Percentiles rank a stretch among this genome's conserved stretches.
phyloP scores from a whole-genome alignment of 495 filamentous ascomycete species.

The Cudoniella acicularis region DNA sequence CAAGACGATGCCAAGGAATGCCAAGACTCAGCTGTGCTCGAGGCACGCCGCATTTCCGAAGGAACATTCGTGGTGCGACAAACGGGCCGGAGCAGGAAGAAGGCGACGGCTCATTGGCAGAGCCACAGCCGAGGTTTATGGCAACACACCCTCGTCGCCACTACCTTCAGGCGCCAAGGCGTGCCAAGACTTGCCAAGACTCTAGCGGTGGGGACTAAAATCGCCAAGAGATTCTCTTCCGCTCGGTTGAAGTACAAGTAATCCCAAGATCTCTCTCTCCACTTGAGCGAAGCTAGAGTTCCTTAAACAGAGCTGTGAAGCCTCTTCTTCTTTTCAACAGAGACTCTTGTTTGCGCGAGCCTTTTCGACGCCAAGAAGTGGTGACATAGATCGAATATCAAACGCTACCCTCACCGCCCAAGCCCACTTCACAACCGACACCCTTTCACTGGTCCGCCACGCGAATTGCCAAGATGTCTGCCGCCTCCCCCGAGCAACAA shows the following conservation, averaged over 20 bases:
- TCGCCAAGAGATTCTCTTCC: not conserved
- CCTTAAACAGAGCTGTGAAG: not conserved
- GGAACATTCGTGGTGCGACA: too few relatives aligned
- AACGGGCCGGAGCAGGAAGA: too few relatives aligned
- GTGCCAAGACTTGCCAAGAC: not conserved
- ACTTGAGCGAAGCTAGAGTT: not conserved
- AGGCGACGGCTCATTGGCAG: too few relatives aligned
- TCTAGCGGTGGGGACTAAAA: not conserved
- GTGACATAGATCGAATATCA: not conserved
- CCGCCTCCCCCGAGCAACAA: constrained; percentile 16
- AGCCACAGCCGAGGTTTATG: not conserved
- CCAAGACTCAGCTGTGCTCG: not conserved
- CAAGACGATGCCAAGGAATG: too few relatives aligned
- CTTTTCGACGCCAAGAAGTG: not conserved
- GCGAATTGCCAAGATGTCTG: constrained; percentile 11
- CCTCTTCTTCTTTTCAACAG: not conserved
- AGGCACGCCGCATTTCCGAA: not conserved
- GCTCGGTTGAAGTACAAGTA: not conserved
- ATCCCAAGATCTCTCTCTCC: not conserved
- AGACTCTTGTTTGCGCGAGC: not conserved
- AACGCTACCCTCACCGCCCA: not conserved
- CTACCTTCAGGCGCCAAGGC: not conserved
- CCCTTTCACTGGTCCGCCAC: constrained; percentile 3
- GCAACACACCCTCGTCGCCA: not conserved
- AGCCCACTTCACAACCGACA: constrained; percentile 5